These are phyloP conservation scores for Zalerion maritima DNA, from an alignment of 495 filamentous ascomycete genomes.

Conservation along the genomic window DNA sequence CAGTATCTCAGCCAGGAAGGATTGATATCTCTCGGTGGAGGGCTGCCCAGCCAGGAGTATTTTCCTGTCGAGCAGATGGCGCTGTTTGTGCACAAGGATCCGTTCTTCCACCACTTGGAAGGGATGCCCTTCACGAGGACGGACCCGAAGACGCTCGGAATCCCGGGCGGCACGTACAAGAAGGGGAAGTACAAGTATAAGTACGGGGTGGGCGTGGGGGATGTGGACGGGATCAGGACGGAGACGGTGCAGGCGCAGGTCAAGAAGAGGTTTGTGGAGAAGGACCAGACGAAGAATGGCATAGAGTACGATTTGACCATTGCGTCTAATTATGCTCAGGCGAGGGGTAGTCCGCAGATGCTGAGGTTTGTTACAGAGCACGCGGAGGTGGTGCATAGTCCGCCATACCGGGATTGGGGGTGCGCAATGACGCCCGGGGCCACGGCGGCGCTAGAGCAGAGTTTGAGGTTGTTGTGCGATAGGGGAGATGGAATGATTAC, in stretches of 20 bases:
- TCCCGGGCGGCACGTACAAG: constrained; percentile 27
- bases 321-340: constrained; percentile 81
- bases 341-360: constrained; percentile 71
- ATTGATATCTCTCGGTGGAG: constrained; percentile 79
- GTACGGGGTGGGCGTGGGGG: no score
- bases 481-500: constrained; percentile 58
- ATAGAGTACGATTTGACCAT: constrained; percentile 67
- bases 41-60: constrained; percentile 74
- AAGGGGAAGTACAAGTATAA: constrained; percentile 78
- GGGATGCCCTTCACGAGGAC: no score
- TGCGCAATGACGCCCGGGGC: constrained; percentile 61
- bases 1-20: constrained; percentile 57
- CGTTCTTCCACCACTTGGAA: constrained; percentile 23
- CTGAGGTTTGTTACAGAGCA: constrained; percentile 85
- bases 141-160: no score
- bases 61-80: constrained; percentile 67
- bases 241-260: constrained; percentile 7
- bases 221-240: constrained; percentile 35
- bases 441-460: constrained; percentile 63
- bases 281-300: no score
- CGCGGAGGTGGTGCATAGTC: constrained; percentile 62
- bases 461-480: constrained; percentile 62
- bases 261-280: constrained; percentile 5
- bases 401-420: constrained; percentile 75
- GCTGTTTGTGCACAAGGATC: constrained; percentile 52